Evolutionary conservation across 306 rosid genomes (phyloP).

Genomic region (Leucaena leucocephala): DNA sequence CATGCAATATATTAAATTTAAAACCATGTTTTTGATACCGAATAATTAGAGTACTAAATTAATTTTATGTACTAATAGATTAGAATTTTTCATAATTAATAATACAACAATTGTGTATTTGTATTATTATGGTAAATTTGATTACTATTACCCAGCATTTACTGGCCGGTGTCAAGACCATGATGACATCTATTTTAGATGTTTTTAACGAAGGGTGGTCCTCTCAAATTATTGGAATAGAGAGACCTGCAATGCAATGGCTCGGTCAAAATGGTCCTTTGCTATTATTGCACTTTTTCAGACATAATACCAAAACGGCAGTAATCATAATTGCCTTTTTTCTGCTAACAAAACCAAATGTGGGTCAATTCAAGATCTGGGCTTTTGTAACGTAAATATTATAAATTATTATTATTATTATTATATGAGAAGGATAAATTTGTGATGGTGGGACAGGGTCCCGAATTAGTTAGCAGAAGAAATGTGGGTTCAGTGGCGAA

Average conservation of each 20-base stretch:
- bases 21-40: no score
- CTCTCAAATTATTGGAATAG: constrained; percentile 28
- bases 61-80: no score
- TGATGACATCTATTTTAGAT: constrained; percentile 30
- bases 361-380: background rate
- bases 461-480: constrained; percentile 30
- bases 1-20: background rate
- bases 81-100: no score
- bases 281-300: constrained; percentile 27
- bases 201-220: constrained; percentile 42
- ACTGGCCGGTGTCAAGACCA: constrained; percentile 25
- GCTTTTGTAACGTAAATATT: no score
- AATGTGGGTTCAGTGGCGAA: constrained; percentile 16
- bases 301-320: constrained; percentile 6
- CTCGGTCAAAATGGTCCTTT: constrained; percentile 33
- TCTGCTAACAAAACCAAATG: background rate
- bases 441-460: constrained; percentile 40
- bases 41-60: no score
- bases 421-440: background rate
- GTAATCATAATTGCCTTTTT: background rate
- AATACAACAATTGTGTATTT: no score
- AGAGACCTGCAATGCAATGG: background rate
- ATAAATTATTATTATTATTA: no score
- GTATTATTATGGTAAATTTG: background rate
- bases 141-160: constrained; percentile 25